phyloP scores from a whole-genome alignment of 2,329 filamentous ascomycete genomes.

The Microcyclosporella mali region DNA sequence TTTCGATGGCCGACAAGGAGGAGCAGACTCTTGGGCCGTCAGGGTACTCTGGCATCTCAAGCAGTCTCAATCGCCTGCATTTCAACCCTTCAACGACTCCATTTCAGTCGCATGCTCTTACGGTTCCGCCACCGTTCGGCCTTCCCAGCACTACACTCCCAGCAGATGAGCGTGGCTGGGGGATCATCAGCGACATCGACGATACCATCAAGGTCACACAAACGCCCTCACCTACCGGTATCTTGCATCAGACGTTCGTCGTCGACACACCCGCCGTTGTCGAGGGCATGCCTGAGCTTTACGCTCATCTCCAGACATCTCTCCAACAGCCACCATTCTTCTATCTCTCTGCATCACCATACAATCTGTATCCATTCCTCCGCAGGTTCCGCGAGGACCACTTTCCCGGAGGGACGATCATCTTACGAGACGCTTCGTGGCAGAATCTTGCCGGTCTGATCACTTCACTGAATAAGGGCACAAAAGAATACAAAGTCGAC shows the following conservation, averaged over 20 bases:
- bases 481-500: slow-evolving; percentile 77
- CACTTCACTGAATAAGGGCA: slow-evolving; percentile 70
- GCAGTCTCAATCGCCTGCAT: slow-evolving; percentile 26
- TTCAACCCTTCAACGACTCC: slow-evolving; percentile 16
- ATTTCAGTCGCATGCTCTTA: slow-evolving; percentile 19
- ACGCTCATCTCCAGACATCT: slow-evolving; percentile 55
- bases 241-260: slow-evolving; percentile 77
- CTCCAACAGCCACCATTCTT: slow-evolving; percentile 68
- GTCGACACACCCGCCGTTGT: slow-evolving; percentile 62
- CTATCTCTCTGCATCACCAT: slow-evolving; percentile 89
- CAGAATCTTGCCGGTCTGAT: slow-evolving; percentile 76
- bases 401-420: slow-evolving; percentile 72
- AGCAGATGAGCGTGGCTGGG: slow-evolving; percentile 73
- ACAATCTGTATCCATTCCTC: slow-evolving; percentile 88
- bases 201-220: slow-evolving; percentile 92
- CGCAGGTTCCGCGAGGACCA: slow-evolving; percentile 62
- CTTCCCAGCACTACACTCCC: slow-evolving; percentile 63
- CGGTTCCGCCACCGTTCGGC: slow-evolving; percentile 30
- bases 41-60: slow-evolving; percentile 29
- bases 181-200: slow-evolving; percentile 81
- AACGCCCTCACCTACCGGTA: slow-evolving; percentile 72
- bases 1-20: slow-evolving; percentile 48
- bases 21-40: slow-evolving; percentile 32
- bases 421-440: slow-evolving; percentile 81
- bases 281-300: slow-evolving; percentile 77